Conservation (phyloP, 371 early-diverging fungal species). For the Lichtheimia ornata region DNA sequence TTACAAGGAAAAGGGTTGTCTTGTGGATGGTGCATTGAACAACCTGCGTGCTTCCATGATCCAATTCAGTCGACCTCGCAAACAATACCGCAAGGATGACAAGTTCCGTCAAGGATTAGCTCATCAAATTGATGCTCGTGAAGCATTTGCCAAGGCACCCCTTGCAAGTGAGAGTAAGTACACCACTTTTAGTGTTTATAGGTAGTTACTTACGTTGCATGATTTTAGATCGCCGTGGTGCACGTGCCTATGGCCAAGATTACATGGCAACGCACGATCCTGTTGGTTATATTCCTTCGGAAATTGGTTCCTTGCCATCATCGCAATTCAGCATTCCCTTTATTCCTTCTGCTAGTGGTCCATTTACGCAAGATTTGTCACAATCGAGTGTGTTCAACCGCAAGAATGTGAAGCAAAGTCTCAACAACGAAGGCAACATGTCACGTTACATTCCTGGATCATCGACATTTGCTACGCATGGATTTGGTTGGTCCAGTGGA, state of each 20-base stretch:
- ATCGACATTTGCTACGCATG: constrained; percentile 43
- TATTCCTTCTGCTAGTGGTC: constrained; percentile 64
- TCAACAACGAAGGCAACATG: constrained; percentile 16
- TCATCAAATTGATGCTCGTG: constrained; percentile 69
- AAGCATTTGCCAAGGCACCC: constrained; percentile 66
- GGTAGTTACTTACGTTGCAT: not conserved
- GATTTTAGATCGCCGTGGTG: constrained; percentile 49
- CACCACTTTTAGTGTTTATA: constrained; percentile 1
- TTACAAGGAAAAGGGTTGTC: constrained; percentile 87
- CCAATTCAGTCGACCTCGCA: constrained; percentile 81
- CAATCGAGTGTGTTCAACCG: constrained; percentile 54
- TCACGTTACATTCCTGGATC: constrained; percentile 43
- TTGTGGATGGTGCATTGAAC: constrained; percentile 94
- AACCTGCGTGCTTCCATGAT: constrained; percentile 86
- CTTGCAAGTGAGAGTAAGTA: constrained; percentile 47
- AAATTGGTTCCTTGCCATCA: constrained; percentile 53
- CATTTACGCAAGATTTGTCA: constrained; percentile 73
- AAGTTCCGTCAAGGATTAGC: constrained; percentile 67
- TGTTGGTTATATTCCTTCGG: constrained; percentile 62
- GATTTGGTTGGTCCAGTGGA: constrained; percentile 36
- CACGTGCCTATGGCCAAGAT: constrained; percentile 52
- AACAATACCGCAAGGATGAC: constrained; percentile 61
- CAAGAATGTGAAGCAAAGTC: constrained; percentile 29
- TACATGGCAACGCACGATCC: constrained; percentile 63
- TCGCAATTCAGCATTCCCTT: constrained; percentile 67